Evolutionary conservation across 2,329 filamentous ascomycete genomes (phyloP).

Genomic region (Verticillium nubilum): DNA sequence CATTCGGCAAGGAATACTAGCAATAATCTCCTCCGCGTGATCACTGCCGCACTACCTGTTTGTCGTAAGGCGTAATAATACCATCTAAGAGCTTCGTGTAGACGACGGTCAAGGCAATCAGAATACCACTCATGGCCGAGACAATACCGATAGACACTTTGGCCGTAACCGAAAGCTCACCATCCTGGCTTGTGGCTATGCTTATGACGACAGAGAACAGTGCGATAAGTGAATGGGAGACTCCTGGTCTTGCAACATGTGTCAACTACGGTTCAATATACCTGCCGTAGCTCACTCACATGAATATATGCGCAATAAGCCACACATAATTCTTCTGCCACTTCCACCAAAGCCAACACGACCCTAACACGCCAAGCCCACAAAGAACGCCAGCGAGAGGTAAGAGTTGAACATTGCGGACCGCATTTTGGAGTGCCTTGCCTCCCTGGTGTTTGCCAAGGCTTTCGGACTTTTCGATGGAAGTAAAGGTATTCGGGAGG

Average conservation of each 20-base stretch:
- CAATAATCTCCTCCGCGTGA: background rate
- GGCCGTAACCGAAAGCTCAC: background rate
- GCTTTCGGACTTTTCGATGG: background rate
- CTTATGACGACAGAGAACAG: background rate
- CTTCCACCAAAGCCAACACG: background rate
- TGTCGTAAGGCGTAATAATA: background rate
- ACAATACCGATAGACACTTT: background rate
- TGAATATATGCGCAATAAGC: background rate
- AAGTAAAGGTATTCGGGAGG: background rate
- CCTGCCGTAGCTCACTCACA: background rate
- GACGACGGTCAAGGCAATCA: background rate
- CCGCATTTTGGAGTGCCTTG: background rate
- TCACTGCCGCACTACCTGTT: background rate
- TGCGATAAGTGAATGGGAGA: background rate
- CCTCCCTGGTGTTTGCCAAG: background rate
- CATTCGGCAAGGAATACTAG: too few species aligned
- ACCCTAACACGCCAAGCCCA: background rate
- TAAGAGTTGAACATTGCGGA: background rate
- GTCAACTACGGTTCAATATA: background rate
- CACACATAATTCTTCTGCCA: background rate
- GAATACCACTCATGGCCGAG: background rate
- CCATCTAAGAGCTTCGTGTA: background rate
- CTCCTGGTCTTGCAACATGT: background rate
- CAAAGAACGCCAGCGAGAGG: background rate
- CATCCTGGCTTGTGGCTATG: background rate